Conservation (phyloP, 192 early-diverging fungal species). For the Geranomyces michiganensis region DNA sequence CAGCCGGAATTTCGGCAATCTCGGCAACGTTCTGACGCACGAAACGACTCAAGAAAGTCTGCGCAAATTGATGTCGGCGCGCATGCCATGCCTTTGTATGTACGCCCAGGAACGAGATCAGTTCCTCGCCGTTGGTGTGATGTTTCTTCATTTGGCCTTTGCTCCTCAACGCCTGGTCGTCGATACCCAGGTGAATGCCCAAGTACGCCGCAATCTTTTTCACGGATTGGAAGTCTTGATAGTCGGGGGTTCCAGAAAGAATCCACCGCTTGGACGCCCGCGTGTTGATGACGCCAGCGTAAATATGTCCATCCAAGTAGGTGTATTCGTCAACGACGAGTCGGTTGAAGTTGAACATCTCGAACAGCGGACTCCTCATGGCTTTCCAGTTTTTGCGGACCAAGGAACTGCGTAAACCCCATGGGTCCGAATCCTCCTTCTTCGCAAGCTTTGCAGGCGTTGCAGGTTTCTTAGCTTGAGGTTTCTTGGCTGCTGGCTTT, state of each 20-base stretch:
- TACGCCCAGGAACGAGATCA: conserved; percentile 47
- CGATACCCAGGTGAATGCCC: conserved; percentile 50
- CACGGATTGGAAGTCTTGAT: conserved; percentile 45
- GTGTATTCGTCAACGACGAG: conserved; percentile 57
- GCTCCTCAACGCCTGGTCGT: conserved; percentile 39
- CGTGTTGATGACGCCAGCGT: conserved; percentile 37
- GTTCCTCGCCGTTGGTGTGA: conserved; percentile 41
- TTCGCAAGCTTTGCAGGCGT: not conserved
- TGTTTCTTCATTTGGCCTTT: conserved; percentile 24
- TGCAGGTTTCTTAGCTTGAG: conserved; percentile 1
- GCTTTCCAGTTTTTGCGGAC: conserved; percentile 40
- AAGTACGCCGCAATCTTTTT: conserved; percentile 49
- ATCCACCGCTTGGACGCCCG: conserved; percentile 38
- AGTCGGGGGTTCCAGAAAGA: conserved; percentile 47
- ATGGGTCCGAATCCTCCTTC: conserved; percentile 38
- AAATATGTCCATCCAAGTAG: conserved; percentile 39
- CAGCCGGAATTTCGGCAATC: conserved; percentile 48
- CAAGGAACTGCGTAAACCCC: conserved; percentile 32
- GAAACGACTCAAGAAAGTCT: conserved; percentile 46
- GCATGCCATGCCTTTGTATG: conserved; percentile 47
- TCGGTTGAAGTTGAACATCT: conserved; percentile 51
- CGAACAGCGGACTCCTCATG: conserved; percentile 43
- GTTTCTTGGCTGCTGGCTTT: not conserved
- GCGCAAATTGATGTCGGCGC: conserved; percentile 43
- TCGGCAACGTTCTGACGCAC: conserved; percentile 54